phyloP scores from a whole-genome alignment of 1,139 yeast species.

The Arxiozyma slooffiae region DNA sequence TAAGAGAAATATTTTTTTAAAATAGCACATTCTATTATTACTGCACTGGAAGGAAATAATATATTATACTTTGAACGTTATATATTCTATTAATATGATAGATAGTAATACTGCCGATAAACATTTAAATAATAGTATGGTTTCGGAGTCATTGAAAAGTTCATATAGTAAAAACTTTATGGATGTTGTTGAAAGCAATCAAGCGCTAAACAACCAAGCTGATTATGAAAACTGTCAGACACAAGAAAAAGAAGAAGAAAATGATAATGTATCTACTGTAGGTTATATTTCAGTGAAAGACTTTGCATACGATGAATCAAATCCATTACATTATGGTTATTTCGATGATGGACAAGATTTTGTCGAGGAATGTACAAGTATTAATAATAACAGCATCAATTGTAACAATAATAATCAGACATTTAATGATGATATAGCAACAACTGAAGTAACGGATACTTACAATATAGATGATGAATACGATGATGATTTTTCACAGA shows the following conservation, averaged over 20 bases:
- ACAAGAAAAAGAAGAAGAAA: background rate
- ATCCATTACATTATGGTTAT: constrained; percentile 59
- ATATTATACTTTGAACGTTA: no score
- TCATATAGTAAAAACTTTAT: no score
- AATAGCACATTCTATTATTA: no score
- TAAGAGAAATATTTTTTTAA: background rate
- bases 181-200: background rate
- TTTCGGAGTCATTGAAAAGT: background rate
- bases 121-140: no score
- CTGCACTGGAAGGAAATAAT: background rate
- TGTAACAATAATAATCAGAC: background rate
- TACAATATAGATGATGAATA: constrained; percentile 11
- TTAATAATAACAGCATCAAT: background rate
- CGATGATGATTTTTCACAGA: constrained; percentile 31
- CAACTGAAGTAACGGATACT: background rate
- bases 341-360: constrained; percentile 15
- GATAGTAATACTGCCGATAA: background rate
- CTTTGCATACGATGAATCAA: constrained; percentile 60
- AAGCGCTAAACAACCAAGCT: background rate
- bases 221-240: background rate
- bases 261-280: constrained; percentile 9
- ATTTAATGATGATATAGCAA: background rate
- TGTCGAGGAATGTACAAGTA: background rate
- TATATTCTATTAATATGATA: background rate
- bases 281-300: constrained; percentile 50